A percentile compares a stretch with the other conserved stretches of the same genome.
These are phyloP conservation scores for Erodium texanum DNA, from an alignment of 441 rosid species.

Conservation along the genomic window DNA sequence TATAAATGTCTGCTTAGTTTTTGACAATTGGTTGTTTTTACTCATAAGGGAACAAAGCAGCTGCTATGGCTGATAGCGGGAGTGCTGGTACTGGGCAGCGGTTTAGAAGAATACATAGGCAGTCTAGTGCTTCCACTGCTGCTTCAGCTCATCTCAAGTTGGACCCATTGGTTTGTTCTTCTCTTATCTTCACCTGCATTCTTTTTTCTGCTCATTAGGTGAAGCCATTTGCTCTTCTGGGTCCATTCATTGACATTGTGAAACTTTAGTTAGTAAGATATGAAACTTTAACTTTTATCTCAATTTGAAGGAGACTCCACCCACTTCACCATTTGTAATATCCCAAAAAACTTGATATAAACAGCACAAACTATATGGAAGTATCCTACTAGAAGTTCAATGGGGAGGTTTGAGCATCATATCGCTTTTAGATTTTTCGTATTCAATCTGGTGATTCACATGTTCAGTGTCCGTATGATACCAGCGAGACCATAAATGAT, in stretches of 20 bases:
- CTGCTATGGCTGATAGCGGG: conserved; percentile 27
- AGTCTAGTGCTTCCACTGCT: conserved; percentile 21
- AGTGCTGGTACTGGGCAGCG: conserved; percentile 45
- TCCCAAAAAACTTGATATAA: neutral
- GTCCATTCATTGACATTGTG: neutral
- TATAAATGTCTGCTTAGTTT: neutral
- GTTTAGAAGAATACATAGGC: conserved; percentile 69
- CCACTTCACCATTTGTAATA: neutral
- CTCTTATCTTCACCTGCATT: neutral
- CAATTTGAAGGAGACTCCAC: neutral
- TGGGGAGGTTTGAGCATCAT: neutral
- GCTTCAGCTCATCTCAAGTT: conserved; percentile 50
- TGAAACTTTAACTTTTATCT: neutral
- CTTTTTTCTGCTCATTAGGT: neutral
- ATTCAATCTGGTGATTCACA: neutral
- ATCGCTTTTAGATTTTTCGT: neutral
- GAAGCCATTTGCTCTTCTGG: neutral
- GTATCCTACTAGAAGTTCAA: neutral
- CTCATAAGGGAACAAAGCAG: neutral
- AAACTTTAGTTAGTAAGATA: neutral
- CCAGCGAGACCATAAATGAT: neutral
- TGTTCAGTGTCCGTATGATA: neutral
- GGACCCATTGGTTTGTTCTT: conserved; percentile 60
- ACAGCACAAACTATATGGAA: neutral
- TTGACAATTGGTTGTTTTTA: neutral